A percentile compares a stretch with the other conserved stretches of the same genome.
Conservation (phyloP, 352 stramenopile genomes). For the Pythium graminicola region DNA sequence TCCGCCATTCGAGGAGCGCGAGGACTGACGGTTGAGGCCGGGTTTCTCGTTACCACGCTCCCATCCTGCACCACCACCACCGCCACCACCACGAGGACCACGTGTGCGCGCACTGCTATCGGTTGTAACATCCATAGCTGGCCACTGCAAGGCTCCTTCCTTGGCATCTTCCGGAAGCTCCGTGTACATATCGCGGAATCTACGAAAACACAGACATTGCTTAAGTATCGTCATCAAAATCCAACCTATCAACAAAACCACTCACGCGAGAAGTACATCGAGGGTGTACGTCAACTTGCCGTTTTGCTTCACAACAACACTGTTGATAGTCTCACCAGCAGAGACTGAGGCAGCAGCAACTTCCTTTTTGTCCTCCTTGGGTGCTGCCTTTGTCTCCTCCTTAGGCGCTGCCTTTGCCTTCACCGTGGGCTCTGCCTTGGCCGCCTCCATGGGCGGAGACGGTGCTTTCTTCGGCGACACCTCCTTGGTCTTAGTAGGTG, state of each 20-base stretch:
- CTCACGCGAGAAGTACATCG: constrained; percentile 22
- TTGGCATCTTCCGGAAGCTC: constrained; percentile 22
- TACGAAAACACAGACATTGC: neutral
- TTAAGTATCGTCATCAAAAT: neutral
- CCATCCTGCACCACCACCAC: constrained; percentile 29
- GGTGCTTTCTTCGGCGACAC: constrained; percentile 13
- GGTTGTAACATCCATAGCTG: constrained; percentile 30
- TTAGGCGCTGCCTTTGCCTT: no score
- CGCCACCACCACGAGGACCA: constrained; percentile 17
- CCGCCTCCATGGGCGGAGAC: constrained; percentile 6
- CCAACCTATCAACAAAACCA: neutral
- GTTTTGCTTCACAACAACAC: constrained; percentile 13
- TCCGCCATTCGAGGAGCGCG: constrained; percentile 33
- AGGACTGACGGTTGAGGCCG: constrained; percentile 41
- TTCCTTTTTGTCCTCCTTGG: neutral
- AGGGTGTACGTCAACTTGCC: constrained; percentile 32
- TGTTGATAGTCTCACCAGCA: constrained; percentile 10
- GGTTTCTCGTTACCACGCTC: constrained; percentile 57
- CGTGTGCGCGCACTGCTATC: constrained; percentile 22
- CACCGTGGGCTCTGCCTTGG: neutral
- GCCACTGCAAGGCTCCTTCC: constrained; percentile 24
- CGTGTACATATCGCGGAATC: constrained; percentile 28
- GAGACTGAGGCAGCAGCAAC: neutral
- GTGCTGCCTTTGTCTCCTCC: neutral
- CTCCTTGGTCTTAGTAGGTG: constrained; percentile 4